Base-by-base conservation (phyloP, 2,329 filamentous ascomycete species). In the Fonsecaea erecta region DNA sequence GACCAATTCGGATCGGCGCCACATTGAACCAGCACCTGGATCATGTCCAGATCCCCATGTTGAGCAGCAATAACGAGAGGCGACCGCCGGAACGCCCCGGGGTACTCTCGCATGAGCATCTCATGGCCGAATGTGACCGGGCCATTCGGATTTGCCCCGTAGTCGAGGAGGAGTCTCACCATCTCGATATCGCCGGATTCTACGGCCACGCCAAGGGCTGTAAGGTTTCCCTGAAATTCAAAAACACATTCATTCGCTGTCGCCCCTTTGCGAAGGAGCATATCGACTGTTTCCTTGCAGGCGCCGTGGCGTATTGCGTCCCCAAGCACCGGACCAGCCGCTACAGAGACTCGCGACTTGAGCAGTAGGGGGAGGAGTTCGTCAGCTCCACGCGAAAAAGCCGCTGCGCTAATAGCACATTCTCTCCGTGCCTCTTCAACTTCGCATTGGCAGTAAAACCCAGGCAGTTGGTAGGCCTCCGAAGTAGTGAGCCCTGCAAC, bases 1-100 rank as follows among this genome's bases (percentile, higher is more conserved):
- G n/a, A 60, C 43, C 43, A 34, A 18, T 60, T 60, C 16, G 57
- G 57, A 24, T 60, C 32, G 2, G 57, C 48, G 18, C 48, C 61
- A 52, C 32, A 21, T 26, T 30, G n/a, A 52, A 57, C 7, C 18
- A 52, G 57, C 14, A 48, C 6, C 18, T 34, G 9, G 18, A 53
- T 53, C 21, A 63, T 35, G 26, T 60, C 11, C 40, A 60, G 18
- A 52, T n/a, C 26, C 16, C 6, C 12, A 11, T 2, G 24, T 14
- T 60, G n/a, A 8, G 30, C 43, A 30, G 57, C 57, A 24, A 60
- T 1, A 12, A 60, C 28, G 18, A 60, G 57, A 2, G 57, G 57
- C n/a, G 43, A 35, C 11, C 28, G 32, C 43, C 35, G 52, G 11
- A 60, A 14, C 26, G 7, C 26, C 34, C 37, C 11, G 12, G 28